These are phyloP conservation scores for Solanum corneliomulleri DNA, from an alignment of 257 asterid species.

Conservation along the genomic window DNA sequence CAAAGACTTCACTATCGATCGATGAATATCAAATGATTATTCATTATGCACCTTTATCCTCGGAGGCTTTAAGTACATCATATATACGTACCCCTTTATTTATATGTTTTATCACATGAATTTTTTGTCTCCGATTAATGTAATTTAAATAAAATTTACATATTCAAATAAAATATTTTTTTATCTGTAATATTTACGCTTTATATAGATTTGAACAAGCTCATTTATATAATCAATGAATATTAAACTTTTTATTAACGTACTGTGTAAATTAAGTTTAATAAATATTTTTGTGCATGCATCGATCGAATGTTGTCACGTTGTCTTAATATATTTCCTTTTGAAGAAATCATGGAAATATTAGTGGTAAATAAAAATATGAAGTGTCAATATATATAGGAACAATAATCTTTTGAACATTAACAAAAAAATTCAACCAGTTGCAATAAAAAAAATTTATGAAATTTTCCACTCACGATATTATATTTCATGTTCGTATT, in stretches of 20 bases:
- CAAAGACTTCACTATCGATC: background rate
- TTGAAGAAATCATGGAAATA: too few species aligned
- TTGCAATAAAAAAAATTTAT: background rate
- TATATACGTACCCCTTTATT: background rate
- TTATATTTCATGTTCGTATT: background rate
- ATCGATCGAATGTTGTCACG: background rate
- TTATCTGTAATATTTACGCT: background rate
- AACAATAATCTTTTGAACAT: too few species aligned
- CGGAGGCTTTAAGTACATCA: background rate
- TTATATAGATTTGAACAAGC: background rate
- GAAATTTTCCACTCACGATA: background rate
- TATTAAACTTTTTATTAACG: background rate
- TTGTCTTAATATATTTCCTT: too few species aligned
- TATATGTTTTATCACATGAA: background rate
- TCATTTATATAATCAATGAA: background rate
- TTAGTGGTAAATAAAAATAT: too few species aligned
- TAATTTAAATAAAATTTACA: background rate
- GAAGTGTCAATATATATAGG: too few species aligned
- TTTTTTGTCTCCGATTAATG: background rate
- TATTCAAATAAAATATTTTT: background rate
- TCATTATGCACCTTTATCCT: background rate
- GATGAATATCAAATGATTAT: background rate
- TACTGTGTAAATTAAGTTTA: background rate
- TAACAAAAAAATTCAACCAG: background rate
- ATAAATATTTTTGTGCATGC: background rate